These are phyloP conservation scores for Macrolepiota albuminosa DNA, from an alignment of 768 basidiomycete species.

Conservation along the genomic window DNA sequence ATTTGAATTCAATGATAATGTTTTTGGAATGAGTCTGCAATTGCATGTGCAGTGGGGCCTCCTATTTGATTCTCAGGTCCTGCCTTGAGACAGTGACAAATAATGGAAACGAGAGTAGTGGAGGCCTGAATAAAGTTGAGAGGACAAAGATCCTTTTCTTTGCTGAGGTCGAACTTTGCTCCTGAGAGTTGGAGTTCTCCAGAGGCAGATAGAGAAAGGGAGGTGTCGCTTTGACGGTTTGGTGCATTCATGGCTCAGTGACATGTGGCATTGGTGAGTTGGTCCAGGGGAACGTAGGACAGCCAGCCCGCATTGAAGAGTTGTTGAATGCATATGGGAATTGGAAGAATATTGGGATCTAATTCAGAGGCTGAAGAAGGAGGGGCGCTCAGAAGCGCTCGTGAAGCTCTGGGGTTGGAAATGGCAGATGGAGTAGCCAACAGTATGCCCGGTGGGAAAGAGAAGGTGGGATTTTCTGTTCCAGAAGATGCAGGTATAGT, in stretches of 20 bases:
- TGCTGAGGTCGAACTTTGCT: not conserved
- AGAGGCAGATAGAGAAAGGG: no score
- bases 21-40: not conserved
- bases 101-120: not conserved
- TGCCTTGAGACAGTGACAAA: not conserved
- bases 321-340: not conserved
- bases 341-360: not conserved
- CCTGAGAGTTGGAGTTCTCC: not conserved
- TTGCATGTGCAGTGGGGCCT: not conserved
- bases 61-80: not conserved
- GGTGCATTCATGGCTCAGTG: not conserved
- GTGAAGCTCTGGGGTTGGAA: no score
- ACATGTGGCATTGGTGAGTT: no score
- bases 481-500: no score
- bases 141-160: not conserved
- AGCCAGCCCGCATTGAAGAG: not conserved
- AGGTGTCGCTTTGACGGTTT: not conserved
- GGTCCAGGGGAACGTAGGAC: no score
- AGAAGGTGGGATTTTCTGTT: no score
- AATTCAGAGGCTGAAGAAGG: no score
- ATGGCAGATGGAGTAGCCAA: no score
- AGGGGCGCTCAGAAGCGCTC: no score
- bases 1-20: no score
- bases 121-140: not conserved
- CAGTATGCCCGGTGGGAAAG: no score